Conservation (phyloP, 1,284 basidiomycete species). For the Wallemia ichthyophaga region DNA sequence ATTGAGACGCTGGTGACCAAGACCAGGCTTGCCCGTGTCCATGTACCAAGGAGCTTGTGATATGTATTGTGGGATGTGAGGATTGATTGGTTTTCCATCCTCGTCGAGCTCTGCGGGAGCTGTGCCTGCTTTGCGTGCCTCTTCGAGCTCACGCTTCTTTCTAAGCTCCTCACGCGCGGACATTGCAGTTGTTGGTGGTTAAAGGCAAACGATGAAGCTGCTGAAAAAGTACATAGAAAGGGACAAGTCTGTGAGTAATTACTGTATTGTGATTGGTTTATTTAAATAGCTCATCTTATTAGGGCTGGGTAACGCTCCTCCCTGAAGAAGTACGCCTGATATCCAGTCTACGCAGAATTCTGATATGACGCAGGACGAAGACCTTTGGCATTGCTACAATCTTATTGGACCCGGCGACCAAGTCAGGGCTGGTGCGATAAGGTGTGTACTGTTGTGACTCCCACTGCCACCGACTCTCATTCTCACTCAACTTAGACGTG, state of each 20-base stretch:
- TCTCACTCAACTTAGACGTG: slow-evolving; percentile 20
- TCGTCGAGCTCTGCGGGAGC: slow-evolving; percentile 81
- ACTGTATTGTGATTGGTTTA: not conserved
- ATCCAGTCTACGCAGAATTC: not conserved
- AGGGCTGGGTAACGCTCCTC: slow-evolving; percentile 68
- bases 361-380: slow-evolving; percentile 28
- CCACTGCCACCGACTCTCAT: slow-evolving; percentile 2
- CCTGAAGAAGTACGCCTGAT: slow-evolving; percentile 38
- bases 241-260: slow-evolving; percentile 31
- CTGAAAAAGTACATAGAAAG: slow-evolving; percentile 39
- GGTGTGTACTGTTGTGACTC: slow-evolving; percentile 20
- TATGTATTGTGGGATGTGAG: slow-evolving; percentile 52
- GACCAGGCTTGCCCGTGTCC: slow-evolving; percentile 60
- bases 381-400: slow-evolving; percentile 99
- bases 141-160: slow-evolving; percentile 14
- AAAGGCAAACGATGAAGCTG: slow-evolving; percentile 25
- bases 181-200: not conserved
- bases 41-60: slow-evolving; percentile 91
- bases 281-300: not conserved
- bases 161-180: not conserved
- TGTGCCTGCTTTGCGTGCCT: slow-evolving; percentile 67
- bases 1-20: slow-evolving; percentile 72
- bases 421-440: slow-evolving; percentile 62
- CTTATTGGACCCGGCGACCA: slow-evolving; percentile 63
- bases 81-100: slow-evolving; percentile 83